Percentiles rank a stretch among this genome's conserved stretches.
Evolutionary conservation across 1,284 basidiomycete species (phyloP).

Genomic region (Amylostereum areolatum): DNA sequence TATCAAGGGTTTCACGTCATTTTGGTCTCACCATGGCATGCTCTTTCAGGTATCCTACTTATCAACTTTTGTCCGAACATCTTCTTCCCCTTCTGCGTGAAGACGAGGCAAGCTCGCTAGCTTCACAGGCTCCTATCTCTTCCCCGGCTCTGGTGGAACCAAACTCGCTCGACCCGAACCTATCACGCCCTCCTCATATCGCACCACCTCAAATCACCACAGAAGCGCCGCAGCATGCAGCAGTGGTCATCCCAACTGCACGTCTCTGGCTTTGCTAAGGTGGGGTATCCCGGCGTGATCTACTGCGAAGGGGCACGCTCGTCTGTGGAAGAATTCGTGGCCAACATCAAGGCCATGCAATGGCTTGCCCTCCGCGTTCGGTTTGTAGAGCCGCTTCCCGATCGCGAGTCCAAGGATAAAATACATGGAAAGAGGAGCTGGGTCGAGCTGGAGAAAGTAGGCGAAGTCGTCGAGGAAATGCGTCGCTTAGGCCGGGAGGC

Average conservation of each 20-base stretch:
- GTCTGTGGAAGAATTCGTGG: conserved; percentile 57
- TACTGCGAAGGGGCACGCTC: conserved; percentile 54
- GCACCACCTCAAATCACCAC: conserved; percentile 66
- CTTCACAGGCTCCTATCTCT: background rate
- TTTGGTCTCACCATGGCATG: background rate
- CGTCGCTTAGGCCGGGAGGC: conserved; percentile 45
- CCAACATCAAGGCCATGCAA: conserved; percentile 68
- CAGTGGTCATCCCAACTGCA: conserved; percentile 53
- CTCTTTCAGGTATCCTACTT: conserved; percentile 48
- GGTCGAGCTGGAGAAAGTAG: conserved; percentile 63
- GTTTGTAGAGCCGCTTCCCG: conserved; percentile 42
- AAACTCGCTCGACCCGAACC: conserved; percentile 6
- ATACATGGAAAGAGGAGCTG: conserved; percentile 21
- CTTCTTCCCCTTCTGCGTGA: conserved; percentile 53
- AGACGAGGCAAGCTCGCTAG: conserved; percentile 3
- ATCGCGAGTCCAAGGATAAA: background rate
- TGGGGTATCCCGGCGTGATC: conserved; percentile 69
- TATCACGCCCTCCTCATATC: conserved; percentile 67
- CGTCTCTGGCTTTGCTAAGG: conserved; percentile 63
- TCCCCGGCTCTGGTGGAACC: background rate
- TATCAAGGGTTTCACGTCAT: background rate
- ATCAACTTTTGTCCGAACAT: conserved; percentile 50
- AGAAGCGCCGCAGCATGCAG: conserved; percentile 60
- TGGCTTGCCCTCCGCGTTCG: conserved; percentile 69
- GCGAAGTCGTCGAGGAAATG: conserved; percentile 67